Evolutionary conservation across 495 filamentous ascomycete species (phyloP).

Genomic region (Corynascus novoguineensis): DNA sequence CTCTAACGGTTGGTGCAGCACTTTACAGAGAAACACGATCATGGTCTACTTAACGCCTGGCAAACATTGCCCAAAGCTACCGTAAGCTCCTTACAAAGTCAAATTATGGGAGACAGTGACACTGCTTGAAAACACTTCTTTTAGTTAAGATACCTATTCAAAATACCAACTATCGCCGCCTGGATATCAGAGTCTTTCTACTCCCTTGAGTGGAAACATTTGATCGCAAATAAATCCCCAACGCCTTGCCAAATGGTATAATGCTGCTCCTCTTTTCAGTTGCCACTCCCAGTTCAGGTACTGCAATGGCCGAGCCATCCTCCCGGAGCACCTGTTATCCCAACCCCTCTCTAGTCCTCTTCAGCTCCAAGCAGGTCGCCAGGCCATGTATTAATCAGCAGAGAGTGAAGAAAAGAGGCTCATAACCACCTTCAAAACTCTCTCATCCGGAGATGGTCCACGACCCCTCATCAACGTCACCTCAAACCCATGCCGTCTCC

Average conservation of each 20-base stretch:
- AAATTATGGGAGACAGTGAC: too few relatives aligned
- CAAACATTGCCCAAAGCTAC: too few relatives aligned
- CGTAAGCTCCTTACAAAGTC: too few relatives aligned
- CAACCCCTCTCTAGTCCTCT: background rate
- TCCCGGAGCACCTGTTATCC: background rate
- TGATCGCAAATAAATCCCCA: conserved; percentile 8
- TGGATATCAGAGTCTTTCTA: background rate
- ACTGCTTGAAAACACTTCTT: background rate
- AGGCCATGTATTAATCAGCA: background rate
- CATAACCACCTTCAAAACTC: background rate
- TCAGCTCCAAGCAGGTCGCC: background rate
- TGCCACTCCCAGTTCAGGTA: background rate
- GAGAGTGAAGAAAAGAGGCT: background rate
- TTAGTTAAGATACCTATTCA: background rate
- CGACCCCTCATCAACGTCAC: conserved; percentile 9
- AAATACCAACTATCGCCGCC: background rate
- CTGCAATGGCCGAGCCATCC: background rate
- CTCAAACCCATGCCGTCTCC: conserved; percentile 1
- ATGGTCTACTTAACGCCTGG: too few relatives aligned
- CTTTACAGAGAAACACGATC: too few relatives aligned
- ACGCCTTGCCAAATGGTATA: conserved; percentile 28
- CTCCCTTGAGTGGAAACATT: background rate
- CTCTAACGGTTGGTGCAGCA: too few relatives aligned
- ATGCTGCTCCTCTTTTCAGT: conserved; percentile 9
- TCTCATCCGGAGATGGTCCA: background rate